phyloP scores from a whole-genome alignment of 2,329 filamentous ascomycete genomes.

The Xylariales sp. region DNA sequence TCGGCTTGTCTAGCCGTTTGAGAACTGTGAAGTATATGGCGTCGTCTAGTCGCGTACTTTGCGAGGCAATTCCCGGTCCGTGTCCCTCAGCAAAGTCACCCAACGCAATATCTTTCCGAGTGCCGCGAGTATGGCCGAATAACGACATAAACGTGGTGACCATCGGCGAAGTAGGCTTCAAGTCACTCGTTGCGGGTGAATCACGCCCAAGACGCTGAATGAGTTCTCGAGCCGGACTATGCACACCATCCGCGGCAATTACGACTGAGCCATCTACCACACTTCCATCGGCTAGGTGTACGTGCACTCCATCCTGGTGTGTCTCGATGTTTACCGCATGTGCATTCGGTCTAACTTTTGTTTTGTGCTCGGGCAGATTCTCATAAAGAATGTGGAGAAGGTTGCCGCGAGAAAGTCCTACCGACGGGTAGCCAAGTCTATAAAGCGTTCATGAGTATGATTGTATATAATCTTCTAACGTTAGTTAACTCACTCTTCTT shows the following conservation, averaged over 20 bases:
- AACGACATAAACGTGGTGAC: constrained; percentile 26
- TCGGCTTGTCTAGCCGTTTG: constrained; percentile 22
- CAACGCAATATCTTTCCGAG: constrained; percentile 12
- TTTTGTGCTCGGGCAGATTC: constrained; percentile 33
- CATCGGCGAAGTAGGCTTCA: constrained; percentile 28
- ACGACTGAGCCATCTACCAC: constrained; percentile 42
- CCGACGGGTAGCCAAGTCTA: constrained; percentile 33
- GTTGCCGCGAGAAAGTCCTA: constrained; percentile 39
- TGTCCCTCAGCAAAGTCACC: constrained; percentile 36
- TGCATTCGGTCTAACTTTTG: constrained; percentile 36
- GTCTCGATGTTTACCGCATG: constrained; percentile 38
- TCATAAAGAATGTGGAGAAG: constrained; percentile 41
- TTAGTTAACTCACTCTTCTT: constrained; percentile 31
- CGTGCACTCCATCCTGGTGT: constrained; percentile 38
- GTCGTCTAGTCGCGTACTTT: constrained; percentile 26
- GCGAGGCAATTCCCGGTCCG: constrained; percentile 33
- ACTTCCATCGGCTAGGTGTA: constrained; percentile 41
- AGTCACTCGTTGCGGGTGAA: constrained; percentile 6
- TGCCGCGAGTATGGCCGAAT: constrained; percentile 26
- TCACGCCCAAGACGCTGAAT: constrained; percentile 29
- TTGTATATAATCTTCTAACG: neutral
- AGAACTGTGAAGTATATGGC: constrained; percentile 33
- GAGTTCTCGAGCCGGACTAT: constrained; percentile 39
- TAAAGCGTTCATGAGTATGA: constrained; percentile 4
- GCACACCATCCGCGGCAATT: constrained; percentile 43